Conservation (phyloP, 228 moss, liverwort and hornwort species). For the Sphagnum fallax region DNA sequence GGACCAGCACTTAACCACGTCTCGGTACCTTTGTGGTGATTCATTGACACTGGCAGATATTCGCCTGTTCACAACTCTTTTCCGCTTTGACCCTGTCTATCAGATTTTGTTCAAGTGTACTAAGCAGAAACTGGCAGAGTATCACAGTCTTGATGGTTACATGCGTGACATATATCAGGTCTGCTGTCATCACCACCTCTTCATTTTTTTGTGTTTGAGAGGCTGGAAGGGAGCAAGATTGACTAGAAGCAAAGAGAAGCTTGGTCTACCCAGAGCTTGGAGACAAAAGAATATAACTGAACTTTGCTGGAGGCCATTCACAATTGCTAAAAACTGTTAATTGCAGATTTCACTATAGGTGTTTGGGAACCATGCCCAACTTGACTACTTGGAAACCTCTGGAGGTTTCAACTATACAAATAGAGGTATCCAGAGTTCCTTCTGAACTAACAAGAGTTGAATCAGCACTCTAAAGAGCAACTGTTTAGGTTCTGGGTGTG, state of each 20-base stretch:
- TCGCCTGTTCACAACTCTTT: slow-evolving; percentile 82
- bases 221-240: not conserved
- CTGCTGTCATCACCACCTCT: not conserved
- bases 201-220: not conserved
- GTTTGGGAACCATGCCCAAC: not conserved
- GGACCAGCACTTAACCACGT: slow-evolving; percentile 62
- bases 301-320: not conserved
- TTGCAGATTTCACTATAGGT: not conserved
- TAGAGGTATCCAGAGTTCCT: not conserved
- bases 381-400: not conserved
- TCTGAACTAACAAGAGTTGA: not conserved
- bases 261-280: too few relatives aligned
- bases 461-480: not conserved
- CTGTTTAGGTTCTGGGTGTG: not conserved
- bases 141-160: slow-evolving; percentile 50
- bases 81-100: slow-evolving; percentile 91
- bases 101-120: slow-evolving; percentile 91
- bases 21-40: slow-evolving; percentile 80
- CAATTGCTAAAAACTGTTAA: not conserved
- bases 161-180: slow-evolving; percentile 86
- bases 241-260: too few relatives aligned
- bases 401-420: not conserved
- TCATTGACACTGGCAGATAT: slow-evolving; percentile 74
- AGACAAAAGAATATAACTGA: too few relatives aligned
- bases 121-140: slow-evolving; percentile 81